phyloP scores from a whole-genome alignment of 1,139 yeast species.

The Suzukiozyma palmioleophila region DNA sequence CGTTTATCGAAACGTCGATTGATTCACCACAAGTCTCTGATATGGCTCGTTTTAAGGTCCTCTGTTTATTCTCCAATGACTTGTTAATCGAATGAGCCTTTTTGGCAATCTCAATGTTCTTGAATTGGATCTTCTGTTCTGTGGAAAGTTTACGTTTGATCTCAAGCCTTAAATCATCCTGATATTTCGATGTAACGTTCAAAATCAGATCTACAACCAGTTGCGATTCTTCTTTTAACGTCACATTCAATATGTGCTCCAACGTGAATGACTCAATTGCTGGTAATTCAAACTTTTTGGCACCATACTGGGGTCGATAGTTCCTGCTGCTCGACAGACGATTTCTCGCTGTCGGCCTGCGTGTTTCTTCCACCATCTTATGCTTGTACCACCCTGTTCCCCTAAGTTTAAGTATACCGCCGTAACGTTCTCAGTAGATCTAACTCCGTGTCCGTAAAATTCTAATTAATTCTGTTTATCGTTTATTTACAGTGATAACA shows the following conservation, averaged over 20 bases:
- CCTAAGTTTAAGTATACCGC: too few species aligned
- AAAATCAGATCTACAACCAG: constrained; percentile 31
- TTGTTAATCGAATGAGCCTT: constrained; percentile 20
- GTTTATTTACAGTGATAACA: too few species aligned
- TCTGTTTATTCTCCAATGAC: constrained; percentile 15
- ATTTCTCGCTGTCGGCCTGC: background rate
- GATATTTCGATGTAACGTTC: constrained; percentile 33
- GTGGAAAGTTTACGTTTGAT: constrained; percentile 30
- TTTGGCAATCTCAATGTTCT: constrained; percentile 30
- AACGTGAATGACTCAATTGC: constrained; percentile 36
- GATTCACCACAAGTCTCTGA: constrained; percentile 7
- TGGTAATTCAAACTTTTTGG: constrained; percentile 20
- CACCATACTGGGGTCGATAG: constrained; percentile 1
- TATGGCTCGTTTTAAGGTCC: constrained; percentile 15
- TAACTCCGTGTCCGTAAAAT: too few species aligned
- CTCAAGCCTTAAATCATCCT: constrained; percentile 36
- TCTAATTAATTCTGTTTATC: too few species aligned
- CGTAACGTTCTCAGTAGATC: too few species aligned
- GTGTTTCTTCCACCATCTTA: background rate
- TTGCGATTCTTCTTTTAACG: constrained; percentile 27
- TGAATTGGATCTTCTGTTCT: constrained; percentile 36
- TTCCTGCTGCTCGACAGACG: background rate
- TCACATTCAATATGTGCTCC: constrained; percentile 29
- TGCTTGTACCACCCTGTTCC: background rate
- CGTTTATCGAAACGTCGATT: constrained; percentile 14